Evolutionary conservation across 108 stramenopile species (phyloP), one percentile per base, ranked within the genome.

Genomic region (Thalassiosira profunda): DNA sequence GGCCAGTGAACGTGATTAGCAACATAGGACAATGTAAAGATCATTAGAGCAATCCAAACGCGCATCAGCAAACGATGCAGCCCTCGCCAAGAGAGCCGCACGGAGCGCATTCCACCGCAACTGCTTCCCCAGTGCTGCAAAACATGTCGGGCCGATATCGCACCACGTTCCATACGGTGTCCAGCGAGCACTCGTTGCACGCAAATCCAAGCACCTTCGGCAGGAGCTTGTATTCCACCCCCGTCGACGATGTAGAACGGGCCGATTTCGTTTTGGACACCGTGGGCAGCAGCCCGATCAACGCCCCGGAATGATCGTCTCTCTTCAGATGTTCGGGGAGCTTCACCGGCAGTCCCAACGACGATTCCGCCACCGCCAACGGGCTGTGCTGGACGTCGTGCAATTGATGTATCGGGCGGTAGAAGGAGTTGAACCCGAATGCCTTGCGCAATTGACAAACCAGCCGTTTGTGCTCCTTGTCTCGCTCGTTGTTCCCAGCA

Each of bases 141-240:
- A 67, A 67, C 12, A 56, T 37, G 34, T 67, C 66, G 5, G 54
- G 66, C 31, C 66, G 53, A 15, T 67, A 67, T 18, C 66, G 66
- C 42, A 67, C 23, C 20, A 67, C 24, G 48, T 67, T 67, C 53
- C 52, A 67, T 1, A 56, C 10, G 33, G 66, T 67, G 34, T 67
- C 54, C 0, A 67, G 28, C 23, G 17, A 31, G 42, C 66, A 67
- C 12, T 67, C 0, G 26, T 24, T 54, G 11, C 31, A 20, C 33
- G 66, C 36, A 44, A 67, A 67, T 5, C 43, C 23, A n/a, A 67
- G 9, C 29, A 56, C 41, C 28, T 15, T 18, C 29, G 66, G 66
- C 53, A 67, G 41, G 0, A 41, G 23, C 48, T 56, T 56, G 42
- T 38, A 52, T 11, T 12, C n/a, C 3, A 67, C 23, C 2, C 66